These are phyloP conservation scores for Barbarea vulgaris DNA, from an alignment of 345 rosid species.

Conservation along the genomic window DNA sequence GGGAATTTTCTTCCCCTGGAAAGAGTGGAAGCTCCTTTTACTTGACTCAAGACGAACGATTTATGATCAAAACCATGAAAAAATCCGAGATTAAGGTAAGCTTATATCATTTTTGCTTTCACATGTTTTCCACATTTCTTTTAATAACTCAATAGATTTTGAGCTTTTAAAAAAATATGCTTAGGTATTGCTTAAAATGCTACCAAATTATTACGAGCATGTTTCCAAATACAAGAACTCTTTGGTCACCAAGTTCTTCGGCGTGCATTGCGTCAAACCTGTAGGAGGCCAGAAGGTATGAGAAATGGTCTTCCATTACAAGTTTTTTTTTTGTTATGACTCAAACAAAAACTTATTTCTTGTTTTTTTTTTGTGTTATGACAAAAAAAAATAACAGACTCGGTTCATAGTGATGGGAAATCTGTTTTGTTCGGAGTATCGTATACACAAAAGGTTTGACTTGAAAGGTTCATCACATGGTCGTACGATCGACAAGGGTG, in stretches of 20 bases:
- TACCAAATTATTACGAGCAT: constrained; percentile 64
- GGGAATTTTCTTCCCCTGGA: constrained; percentile 77
- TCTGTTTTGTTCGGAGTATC: constrained; percentile 62
- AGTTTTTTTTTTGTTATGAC: neutral
- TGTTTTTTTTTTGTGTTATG: neutral
- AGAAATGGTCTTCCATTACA: neutral
- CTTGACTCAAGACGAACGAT: constrained; percentile 69
- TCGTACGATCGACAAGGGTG: constrained; percentile 58
- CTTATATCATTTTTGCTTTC: constrained; percentile 16
- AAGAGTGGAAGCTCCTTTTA: constrained; percentile 77
- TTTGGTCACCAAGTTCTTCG: constrained; percentile 70
- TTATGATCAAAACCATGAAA: constrained; percentile 77
- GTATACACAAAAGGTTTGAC: constrained; percentile 68
- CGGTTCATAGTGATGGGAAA: constrained; percentile 76
- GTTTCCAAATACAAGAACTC: constrained; percentile 66
- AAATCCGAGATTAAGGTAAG: constrained; percentile 72
- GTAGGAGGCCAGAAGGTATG: constrained; percentile 68
- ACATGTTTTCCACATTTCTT: no score
- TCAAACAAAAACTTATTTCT: neutral
- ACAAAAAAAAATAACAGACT: constrained; percentile 45
- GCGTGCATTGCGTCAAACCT: constrained; percentile 69
- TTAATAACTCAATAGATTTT: neutral
- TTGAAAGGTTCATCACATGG: constrained; percentile 79
- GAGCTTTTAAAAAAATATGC: constrained; percentile 28
- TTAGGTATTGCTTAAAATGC: constrained; percentile 70